Base-by-base conservation (phyloP, 2,329 filamentous ascomycete species). In the Pseudocercospora eumusae region DNA sequence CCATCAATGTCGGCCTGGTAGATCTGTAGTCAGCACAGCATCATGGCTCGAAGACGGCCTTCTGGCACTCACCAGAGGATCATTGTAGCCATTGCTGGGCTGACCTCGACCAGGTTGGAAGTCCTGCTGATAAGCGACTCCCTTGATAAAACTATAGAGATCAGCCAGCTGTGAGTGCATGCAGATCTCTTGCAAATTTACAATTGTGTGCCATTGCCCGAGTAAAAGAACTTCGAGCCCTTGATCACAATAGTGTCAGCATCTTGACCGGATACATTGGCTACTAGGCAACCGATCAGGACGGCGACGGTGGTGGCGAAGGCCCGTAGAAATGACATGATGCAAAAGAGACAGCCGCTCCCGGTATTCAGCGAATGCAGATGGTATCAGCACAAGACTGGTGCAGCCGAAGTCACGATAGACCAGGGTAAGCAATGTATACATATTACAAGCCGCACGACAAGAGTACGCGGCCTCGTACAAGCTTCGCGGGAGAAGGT, bases 111-210 rank as follows among this genome's bases (percentile, higher is more conserved):
- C 77, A 50, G 75, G 74, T 66, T 71, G 74, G 69, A 82, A 79
- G 71, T 93, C 90, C 80, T 93, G 70, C 82, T 99, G 95, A 81
- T 99, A 99, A 69, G 95, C 95, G 70, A 99, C 83, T 80, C 95
- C 95, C 78, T 90, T 91, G 78, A 98, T 91, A 82, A 87, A 95
- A 80, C 84, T 86, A 64, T n/a, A 42, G 28, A 25, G 13, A 13
- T 49, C 18, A 23, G 52, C 36, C 33, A 56, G 53, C 53, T 23
- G 2, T 18, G 23, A 15, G 15, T 25, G 15, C 25, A n/a, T 25
- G 47, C 4, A 28, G 2, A 8, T 13, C 10, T 27, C 27, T 57
- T 13, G 10, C 33, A 13, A n/a, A 15, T 80, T 70, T 78, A 86
- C 82, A 90, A 91, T 79, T 90, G 84, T 25, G 86, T 88, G 70